Evolutionary conservation across 208 protist species (phyloP).

Genomic region (Balamuthia mandrillaris): DNA sequence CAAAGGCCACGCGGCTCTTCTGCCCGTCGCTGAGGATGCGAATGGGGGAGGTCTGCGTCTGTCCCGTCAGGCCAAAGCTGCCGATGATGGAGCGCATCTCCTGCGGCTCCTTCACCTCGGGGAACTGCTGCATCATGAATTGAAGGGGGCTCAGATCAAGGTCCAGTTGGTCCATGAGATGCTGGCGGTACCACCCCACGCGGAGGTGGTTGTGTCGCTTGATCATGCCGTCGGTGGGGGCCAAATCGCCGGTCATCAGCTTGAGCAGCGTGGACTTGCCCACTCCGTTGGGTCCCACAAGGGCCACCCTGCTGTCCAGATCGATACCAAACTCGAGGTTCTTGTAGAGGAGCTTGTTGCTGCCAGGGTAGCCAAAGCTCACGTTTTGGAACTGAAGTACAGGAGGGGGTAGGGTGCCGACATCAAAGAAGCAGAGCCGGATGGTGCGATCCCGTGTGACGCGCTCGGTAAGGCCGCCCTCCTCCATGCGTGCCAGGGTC

Average conservation of each 20-base stretch:
- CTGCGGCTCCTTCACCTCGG: slow-evolving; percentile 76
- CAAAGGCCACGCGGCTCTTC: slow-evolving; percentile 90
- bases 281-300: slow-evolving; percentile 73
- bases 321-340: slow-evolving; percentile 71
- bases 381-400: slow-evolving; percentile 86
- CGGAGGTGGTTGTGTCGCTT: slow-evolving; percentile 63
- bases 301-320: slow-evolving; percentile 63
- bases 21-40: slow-evolving; percentile 89
- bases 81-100: slow-evolving; percentile 83
- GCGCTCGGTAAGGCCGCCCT: slow-evolving; percentile 87
- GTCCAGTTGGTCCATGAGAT: slow-evolving; percentile 92
- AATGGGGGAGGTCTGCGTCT: slow-evolving; percentile 85
- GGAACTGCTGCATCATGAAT: slow-evolving; percentile 86
- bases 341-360: slow-evolving; percentile 56
- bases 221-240: slow-evolving; percentile 56
- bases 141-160: slow-evolving; percentile 85
- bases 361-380: slow-evolving; percentile 55
- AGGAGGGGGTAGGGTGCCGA: slow-evolving; percentile 76
- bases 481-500: slow-evolving; percentile 60
- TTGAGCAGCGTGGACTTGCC: slow-evolving; percentile 75
- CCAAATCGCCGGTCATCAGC: slow-evolving; percentile 58
- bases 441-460: slow-evolving; percentile 74
- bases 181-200: slow-evolving; percentile 88
- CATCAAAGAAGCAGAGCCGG: slow-evolving; percentile 53
- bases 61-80: slow-evolving; percentile 82